A percentile compares a stretch with the other conserved stretches of the same genome.
These are phyloP conservation scores for Dothiorella sarmentorum DNA, from an alignment of 2,329 filamentous ascomycete genomes.

Conservation along the genomic window DNA sequence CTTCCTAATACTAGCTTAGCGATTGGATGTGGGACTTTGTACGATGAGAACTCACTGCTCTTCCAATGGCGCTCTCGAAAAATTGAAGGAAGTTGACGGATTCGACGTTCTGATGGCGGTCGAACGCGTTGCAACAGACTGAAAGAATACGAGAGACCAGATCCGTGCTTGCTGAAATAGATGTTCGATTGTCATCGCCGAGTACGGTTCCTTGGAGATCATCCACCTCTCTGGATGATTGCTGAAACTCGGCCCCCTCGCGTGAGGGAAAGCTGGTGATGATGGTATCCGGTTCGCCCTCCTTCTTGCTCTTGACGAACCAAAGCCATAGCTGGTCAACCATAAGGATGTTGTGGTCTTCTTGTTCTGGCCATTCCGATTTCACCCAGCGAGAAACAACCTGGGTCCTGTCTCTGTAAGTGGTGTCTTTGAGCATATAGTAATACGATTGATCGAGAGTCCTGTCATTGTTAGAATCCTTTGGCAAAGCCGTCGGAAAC, in stretches of 20 bases:
- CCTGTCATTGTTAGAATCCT: neutral
- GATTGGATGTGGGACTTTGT: neutral
- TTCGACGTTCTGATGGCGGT: conserved; percentile 52
- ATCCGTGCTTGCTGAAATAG: conserved; percentile 12
- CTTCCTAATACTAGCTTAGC: neutral
- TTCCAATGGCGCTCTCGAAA: conserved; percentile 59
- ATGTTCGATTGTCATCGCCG: neutral
- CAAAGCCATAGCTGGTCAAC: conserved; percentile 68
- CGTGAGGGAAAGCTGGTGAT: conserved; percentile 1
- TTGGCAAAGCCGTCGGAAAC: too few species aligned
- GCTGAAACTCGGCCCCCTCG: neutral
- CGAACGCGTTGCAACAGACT: conserved; percentile 55
- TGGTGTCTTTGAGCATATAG: conserved; percentile 12
- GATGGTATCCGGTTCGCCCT: neutral
- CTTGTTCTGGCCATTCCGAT: neutral
- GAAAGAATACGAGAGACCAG: conserved; percentile 20
- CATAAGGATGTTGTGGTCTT: conserved; percentile 62
- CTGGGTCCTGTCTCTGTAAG: conserved; percentile 8
- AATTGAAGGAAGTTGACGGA: conserved; percentile 50
- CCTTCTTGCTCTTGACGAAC: conserved; percentile 45
- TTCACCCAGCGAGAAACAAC: conserved; percentile 11
- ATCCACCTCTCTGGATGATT: conserved; percentile 2
- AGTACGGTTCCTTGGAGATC: conserved; percentile 17
- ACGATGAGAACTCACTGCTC: conserved; percentile 41
- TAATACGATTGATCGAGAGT: conserved; percentile 15